Percentiles rank a stretch among this genome's conserved stretches.
Conservation (phyloP, 192 early-diverging fungal species). For the Backusella macrospora region DNA sequence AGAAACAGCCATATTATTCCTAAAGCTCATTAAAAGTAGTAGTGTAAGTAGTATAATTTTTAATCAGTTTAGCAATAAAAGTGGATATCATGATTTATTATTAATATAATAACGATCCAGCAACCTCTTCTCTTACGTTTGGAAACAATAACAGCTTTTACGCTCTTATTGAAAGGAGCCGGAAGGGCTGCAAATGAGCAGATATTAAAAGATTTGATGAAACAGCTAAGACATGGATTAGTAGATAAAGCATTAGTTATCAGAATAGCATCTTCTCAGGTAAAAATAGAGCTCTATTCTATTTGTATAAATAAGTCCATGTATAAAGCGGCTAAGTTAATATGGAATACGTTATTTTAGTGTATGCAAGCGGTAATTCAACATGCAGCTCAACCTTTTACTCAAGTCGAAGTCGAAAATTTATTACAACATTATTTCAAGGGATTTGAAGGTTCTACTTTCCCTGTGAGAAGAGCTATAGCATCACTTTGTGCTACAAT, state of each 20-base stretch:
- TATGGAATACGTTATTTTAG: neutral
- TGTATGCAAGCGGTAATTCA: slow-evolving; percentile 42
- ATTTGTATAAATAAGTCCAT: neutral
- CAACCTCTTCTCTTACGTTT: slow-evolving; percentile 62
- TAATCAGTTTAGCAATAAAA: neutral
- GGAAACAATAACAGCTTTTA: slow-evolving; percentile 70
- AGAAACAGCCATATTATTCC: slow-evolving; percentile 61
- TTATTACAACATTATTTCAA: slow-evolving; percentile 51
- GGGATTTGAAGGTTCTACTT: slow-evolving; percentile 52
- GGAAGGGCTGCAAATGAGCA: slow-evolving; percentile 72
- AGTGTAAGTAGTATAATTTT: slow-evolving; percentile 56
- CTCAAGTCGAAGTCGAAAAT: slow-evolving; percentile 57
- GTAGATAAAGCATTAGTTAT: slow-evolving; percentile 74
- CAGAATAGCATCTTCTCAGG: slow-evolving; percentile 66
- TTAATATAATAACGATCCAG: slow-evolving; percentile 13
- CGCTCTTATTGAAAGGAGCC: slow-evolving; percentile 68
- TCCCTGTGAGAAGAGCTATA: slow-evolving; percentile 50
- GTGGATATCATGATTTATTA: neutral
- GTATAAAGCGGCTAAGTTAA: neutral
- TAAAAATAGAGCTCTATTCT: slow-evolving; percentile 29
- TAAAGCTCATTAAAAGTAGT: slow-evolving; percentile 68
- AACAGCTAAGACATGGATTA: slow-evolving; percentile 63
- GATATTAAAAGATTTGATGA: slow-evolving; percentile 73
- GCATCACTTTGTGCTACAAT: slow-evolving; percentile 56
- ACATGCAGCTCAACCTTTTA: slow-evolving; percentile 42